These are phyloP conservation scores for Eucalyptus polyanthemos DNA, from an alignment of 345 rosid genomes.

Conservation along the genomic window DNA sequence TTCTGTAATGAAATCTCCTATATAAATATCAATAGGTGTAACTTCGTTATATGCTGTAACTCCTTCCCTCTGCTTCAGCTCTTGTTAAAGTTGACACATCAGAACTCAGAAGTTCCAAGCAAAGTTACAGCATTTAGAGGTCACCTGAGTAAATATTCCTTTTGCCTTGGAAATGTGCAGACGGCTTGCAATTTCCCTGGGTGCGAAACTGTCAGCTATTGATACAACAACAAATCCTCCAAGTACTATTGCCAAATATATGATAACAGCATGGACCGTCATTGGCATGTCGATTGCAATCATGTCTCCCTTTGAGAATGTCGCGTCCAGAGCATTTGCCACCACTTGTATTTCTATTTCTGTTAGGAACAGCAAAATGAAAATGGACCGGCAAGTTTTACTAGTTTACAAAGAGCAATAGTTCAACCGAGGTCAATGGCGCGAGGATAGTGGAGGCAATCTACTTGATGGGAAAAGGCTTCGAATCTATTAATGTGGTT, in stretches of 20 bases:
- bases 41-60: background rate
- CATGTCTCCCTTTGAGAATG: conserved; percentile 49
- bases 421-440: no score
- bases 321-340: no score
- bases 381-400: no score
- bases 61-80: background rate
- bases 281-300: conserved; percentile 95
- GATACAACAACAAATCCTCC: conserved; percentile 84
- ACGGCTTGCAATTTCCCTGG: conserved; percentile 76
- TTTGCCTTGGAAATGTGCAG: conserved; percentile 66
- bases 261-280: conserved; percentile 75
- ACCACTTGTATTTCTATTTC: no score
- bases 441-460: no score
- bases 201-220: conserved; percentile 90
- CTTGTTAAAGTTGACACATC: background rate
- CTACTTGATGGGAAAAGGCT: no score
- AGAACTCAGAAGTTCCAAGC: background rate
- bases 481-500: no score
- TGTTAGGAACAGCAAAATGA: no score
- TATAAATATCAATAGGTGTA: background rate
- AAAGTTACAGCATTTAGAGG: background rate
- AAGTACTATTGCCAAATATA: conserved; percentile 69
- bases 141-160: conserved; percentile 92
- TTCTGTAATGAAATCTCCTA: background rate
- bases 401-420: no score